A percentile compares a stretch with the other conserved stretches of the same genome.
phyloP scores from a whole-genome alignment of 2,329 filamentous ascomycete species.

The Sporothrix curviconia region DNA sequence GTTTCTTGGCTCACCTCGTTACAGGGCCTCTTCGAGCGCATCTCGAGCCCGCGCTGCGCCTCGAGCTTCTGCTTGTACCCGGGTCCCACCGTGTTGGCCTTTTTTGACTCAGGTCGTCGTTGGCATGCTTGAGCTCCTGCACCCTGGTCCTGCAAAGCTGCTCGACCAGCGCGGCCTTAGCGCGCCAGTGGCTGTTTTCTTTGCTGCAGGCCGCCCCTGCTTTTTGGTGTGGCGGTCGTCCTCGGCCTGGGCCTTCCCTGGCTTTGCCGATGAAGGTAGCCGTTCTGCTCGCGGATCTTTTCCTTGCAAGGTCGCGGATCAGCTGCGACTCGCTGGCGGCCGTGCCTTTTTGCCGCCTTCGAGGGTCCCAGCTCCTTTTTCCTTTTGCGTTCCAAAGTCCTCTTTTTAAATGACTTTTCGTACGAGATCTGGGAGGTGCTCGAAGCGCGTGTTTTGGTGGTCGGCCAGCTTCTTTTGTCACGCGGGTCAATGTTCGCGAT shows the following conservation, averaged over 20 bases:
- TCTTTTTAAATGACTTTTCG: constrained; percentile 59
- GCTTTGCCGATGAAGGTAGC: constrained; percentile 62
- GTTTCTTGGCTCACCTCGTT: constrained; percentile 48
- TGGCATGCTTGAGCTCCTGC: constrained; percentile 52
- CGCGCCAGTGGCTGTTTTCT: constrained; percentile 43
- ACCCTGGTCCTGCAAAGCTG: constrained; percentile 54
- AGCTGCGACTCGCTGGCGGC: constrained; percentile 46
- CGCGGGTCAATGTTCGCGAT: constrained; percentile 44
- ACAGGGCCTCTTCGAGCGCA: constrained; percentile 49
- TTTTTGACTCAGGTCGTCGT: constrained; percentile 53
- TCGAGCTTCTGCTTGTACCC: constrained; percentile 58
- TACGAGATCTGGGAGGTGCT: constrained; percentile 55
- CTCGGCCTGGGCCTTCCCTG: constrained; percentile 62
- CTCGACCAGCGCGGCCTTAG: constrained; percentile 42
- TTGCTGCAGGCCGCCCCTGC: constrained; percentile 37
- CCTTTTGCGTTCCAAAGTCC: constrained; percentile 51
- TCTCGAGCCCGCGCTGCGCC: constrained; percentile 47
- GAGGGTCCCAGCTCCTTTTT: constrained; percentile 47
- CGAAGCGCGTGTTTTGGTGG: constrained; percentile 52
- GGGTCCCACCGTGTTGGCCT: constrained; percentile 57
- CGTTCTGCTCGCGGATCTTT: constrained; percentile 59
- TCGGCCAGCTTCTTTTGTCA: constrained; percentile 53
- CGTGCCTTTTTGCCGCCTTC: constrained; percentile 48
- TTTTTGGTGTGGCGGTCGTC: constrained; percentile 41
- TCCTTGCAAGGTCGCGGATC: constrained; percentile 48